These are phyloP conservation scores for Fusarium poae DNA, from an alignment of 2,329 filamentous ascomycete species.

Conservation along the genomic window DNA sequence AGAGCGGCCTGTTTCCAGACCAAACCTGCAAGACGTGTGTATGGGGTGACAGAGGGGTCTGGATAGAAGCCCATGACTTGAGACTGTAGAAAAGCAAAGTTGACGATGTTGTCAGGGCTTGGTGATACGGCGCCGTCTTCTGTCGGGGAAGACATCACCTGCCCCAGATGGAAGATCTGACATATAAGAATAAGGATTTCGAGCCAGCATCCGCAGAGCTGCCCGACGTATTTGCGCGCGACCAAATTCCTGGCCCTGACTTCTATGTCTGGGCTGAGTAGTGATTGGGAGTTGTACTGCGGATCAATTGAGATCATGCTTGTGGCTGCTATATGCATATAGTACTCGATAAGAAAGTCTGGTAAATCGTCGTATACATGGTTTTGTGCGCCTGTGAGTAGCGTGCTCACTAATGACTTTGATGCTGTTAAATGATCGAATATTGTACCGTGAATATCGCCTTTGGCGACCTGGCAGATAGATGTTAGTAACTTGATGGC, in stretches of 20 bases:
- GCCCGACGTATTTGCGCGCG: constrained; percentile 53
- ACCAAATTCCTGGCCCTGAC: constrained; percentile 49
- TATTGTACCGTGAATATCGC: constrained; percentile 60
- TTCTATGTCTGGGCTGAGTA: constrained; percentile 52
- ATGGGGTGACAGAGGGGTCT: constrained; percentile 51
- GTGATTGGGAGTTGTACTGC: constrained; percentile 48
- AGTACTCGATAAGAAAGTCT: constrained; percentile 63
- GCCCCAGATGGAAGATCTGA: constrained; percentile 59
- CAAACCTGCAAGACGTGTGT: constrained; percentile 57
- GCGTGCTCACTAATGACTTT: constrained; percentile 56
- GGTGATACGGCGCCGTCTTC: constrained; percentile 48
- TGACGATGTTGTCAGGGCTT: constrained; percentile 58
- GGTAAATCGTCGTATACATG: constrained; percentile 55
- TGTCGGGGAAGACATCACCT: constrained; percentile 54
- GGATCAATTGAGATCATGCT: constrained; percentile 62
- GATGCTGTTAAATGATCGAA: constrained; percentile 62
- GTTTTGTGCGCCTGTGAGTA: constrained; percentile 52
- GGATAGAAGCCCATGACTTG: constrained; percentile 58
- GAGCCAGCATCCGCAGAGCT: constrained; percentile 57
- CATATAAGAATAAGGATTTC: constrained; percentile 55
- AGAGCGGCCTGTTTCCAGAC: constrained; percentile 62
- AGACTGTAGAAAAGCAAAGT: constrained; percentile 58
- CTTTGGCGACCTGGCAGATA: constrained; percentile 52
- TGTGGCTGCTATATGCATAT: constrained; percentile 60
- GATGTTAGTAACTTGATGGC: constrained; percentile 29